Evolutionary conservation across 73 alveolate genomes (phyloP), one percentile per base, ranked within the genome.

Genomic region (Durusdinium trenchii): DNA sequence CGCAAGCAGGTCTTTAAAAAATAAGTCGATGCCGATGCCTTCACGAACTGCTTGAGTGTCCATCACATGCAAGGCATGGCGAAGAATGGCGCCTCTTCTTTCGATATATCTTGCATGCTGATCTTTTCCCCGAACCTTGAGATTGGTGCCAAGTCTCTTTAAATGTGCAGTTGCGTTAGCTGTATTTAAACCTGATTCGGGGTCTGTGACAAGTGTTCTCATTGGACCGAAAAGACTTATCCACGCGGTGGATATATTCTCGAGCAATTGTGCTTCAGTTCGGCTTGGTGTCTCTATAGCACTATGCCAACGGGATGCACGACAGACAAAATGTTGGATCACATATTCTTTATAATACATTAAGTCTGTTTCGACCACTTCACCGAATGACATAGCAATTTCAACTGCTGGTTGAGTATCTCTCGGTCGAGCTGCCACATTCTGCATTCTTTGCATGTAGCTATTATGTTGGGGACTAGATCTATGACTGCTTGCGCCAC

Each of bases 31-130:
- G 16, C 26, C 67, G 26, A 81, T 7, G 1, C 91, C 91, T n/a
- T 81, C 91, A 18, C 91, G 64, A 6, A 46, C 46, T 10, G 45
- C 20, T 47, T 81, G 91, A 7, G 40, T 46, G 6, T 81, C 69
- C 40, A 28, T 18, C 6, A 81, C 64, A n/a, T 46, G 91, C 62
- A 81, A 20, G 48, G 91, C 64, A 30, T 28, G 45, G 4, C 91
- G 36, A 18, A 81, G 91, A 9, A 81, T 48, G 42, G 91, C 91
- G 0, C 91, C 91, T 46, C 91, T 10, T 43, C 91, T 14, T 23
- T 81, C 91, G 45, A 81, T n/a, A 67, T 28, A 81, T 30, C 91
- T 28, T 30, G 91, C 91, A 47, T 47, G 91, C 26, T 81, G 91
- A 26, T 81, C 69, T 0, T 45, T 45, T 45, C 69, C 91, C 47